Conservation (phyloP, 805 yeast species). For the Metschnikowia colocasiae region DNA sequence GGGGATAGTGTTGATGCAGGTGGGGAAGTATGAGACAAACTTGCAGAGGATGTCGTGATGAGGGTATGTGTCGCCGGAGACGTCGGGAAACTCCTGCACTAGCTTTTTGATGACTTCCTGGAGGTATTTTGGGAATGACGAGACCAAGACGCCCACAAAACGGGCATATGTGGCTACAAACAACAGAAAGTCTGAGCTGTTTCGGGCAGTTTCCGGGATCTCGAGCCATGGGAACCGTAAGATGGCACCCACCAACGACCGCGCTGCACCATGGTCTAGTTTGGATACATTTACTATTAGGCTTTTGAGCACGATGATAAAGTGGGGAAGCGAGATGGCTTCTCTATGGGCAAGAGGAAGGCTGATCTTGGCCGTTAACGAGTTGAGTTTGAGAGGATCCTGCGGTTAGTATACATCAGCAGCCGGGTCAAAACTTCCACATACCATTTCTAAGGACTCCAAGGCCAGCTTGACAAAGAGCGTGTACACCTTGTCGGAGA, state of each 20-base stretch:
- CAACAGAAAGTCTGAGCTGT: conserved; percentile 16
- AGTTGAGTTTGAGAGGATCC: conserved; percentile 54
- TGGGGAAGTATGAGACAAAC: conserved; percentile 73
- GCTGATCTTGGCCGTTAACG: conserved; percentile 56
- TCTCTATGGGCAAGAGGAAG: conserved; percentile 52
- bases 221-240: conserved; percentile 64
- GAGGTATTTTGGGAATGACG: conserved; percentile 89
- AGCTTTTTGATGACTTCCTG: conserved; percentile 70
- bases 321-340: conserved; percentile 49
- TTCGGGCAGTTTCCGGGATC: conserved; percentile 24
- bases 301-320: conserved; percentile 52
- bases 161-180: conserved; percentile 58
- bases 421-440: conserved; percentile 14
- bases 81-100: conserved; percentile 53
- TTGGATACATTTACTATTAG: conserved; percentile 64
- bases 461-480: conserved; percentile 62
- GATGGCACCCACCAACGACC: conserved; percentile 55
- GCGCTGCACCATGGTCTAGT: conserved; percentile 56
- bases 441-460: conserved; percentile 59
- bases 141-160: conserved; percentile 73
- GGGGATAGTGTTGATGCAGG: conserved; percentile 66
- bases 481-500: conserved; percentile 39
- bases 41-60: conserved; percentile 63
- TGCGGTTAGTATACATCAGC: conserved; percentile 11
- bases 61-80: conserved; percentile 19